Percentiles rank a stretch among this genome's conserved stretches.
These are phyloP conservation scores for Quercus tomentella DNA, from an alignment of 331 rosid species.

Conservation along the genomic window DNA sequence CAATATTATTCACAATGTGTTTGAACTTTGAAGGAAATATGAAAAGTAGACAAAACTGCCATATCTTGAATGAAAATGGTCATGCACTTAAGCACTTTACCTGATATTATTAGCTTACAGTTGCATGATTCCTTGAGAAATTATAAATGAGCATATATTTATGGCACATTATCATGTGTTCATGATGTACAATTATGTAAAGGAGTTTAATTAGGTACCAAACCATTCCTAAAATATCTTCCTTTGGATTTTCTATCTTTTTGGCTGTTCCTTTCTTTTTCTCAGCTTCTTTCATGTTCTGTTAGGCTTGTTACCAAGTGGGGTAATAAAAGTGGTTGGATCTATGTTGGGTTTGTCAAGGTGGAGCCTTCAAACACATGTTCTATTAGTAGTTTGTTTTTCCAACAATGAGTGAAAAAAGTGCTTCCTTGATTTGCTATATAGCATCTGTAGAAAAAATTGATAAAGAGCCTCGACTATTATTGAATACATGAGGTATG, in stretches of 20 bases:
- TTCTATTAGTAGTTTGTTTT: not conserved
- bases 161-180: not conserved
- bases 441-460: too few relatives aligned
- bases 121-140: not conserved
- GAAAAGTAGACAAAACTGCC: not conserved
- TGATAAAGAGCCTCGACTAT: not conserved
- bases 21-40: not conserved
- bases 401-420: not conserved
- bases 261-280: not conserved
- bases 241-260: not conserved
- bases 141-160: not conserved
- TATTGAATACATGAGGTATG: not conserved
- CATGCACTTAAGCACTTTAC: not conserved
- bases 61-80: slow-evolving; percentile 12
- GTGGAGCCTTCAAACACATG: too few relatives aligned
- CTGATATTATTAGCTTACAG: not conserved
- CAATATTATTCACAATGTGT: not conserved
- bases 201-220: not conserved
- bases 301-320: not conserved
- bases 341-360: too few relatives aligned
- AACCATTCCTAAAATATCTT: not conserved
- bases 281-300: not conserved
- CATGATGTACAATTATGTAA: not conserved
- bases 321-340: too few relatives aligned
- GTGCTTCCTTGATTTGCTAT: not conserved